Percentiles rank a stretch among this genome's conserved stretches.
Evolutionary conservation across 768 basidiomycete genomes (phyloP).

Genomic region (Amanita exitialis): DNA sequence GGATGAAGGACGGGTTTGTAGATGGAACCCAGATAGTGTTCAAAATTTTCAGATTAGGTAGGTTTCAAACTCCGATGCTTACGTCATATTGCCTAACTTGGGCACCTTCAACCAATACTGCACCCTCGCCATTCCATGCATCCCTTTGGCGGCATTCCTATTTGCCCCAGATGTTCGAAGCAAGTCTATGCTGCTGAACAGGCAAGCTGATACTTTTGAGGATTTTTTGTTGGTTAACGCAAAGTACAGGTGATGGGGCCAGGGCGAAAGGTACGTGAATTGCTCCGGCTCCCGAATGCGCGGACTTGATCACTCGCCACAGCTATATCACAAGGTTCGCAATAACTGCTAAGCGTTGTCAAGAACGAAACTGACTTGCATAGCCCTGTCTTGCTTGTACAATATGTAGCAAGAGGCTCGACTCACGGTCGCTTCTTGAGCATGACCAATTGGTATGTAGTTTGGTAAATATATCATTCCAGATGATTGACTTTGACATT

Average conservation of each 20-base stretch:
- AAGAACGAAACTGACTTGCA: slow-evolving; percentile 5
- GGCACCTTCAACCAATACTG: background rate
- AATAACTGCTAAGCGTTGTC: background rate
- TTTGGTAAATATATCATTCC: background rate
- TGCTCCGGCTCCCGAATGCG: slow-evolving; percentile 3
- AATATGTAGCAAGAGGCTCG: slow-evolving; percentile 67
- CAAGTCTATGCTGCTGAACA: slow-evolving; percentile 86
- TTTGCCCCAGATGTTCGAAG: slow-evolving; percentile 67
- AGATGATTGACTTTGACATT: background rate
- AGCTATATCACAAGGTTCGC: slow-evolving; percentile 75
- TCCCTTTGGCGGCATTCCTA: slow-evolving; percentile 60
- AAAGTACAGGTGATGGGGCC: slow-evolving; percentile 66
- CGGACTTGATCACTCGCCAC: slow-evolving; percentile 5
- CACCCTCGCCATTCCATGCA: slow-evolving; percentile 33
- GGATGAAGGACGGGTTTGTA: slow-evolving; percentile 11
- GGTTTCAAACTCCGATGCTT: slow-evolving; percentile 24
- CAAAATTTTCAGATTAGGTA: slow-evolving; percentile 22
- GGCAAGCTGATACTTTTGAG: slow-evolving; percentile 26
- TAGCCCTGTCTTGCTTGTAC: slow-evolving; percentile 77
- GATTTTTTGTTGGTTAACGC: background rate
- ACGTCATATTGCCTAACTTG: slow-evolving; percentile 11
- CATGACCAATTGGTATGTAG: slow-evolving; percentile 68
- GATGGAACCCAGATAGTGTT: slow-evolving; percentile 9
- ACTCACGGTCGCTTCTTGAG: slow-evolving; percentile 68
- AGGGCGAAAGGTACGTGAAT: slow-evolving; percentile 63